Evolutionary conservation across 2,329 filamentous ascomycete species (phyloP).

Genomic region (Sporothrix pallida): DNA sequence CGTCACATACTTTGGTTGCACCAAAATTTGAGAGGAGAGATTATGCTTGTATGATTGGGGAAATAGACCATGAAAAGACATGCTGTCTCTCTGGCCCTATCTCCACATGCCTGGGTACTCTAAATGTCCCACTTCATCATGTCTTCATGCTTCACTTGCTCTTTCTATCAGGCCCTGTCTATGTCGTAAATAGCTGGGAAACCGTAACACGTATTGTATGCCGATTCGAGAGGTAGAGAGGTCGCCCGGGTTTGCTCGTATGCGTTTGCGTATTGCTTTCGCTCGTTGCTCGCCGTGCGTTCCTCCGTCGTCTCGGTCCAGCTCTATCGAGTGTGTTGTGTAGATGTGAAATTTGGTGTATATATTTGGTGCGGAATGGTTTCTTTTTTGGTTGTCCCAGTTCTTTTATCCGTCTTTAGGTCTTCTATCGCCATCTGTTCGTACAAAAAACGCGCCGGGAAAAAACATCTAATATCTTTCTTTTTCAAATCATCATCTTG

Average conservation of each 20-base stretch:
- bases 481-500: slow-evolving; percentile 19
- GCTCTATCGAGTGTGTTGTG: slow-evolving; percentile 20
- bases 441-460: slow-evolving; percentile 22
- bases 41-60: slow-evolving; percentile 25
- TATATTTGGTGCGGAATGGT: slow-evolving; percentile 28
- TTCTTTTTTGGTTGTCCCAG: neutral
- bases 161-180: slow-evolving; percentile 19
- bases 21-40: slow-evolving; percentile 13
- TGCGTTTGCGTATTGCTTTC: neutral
- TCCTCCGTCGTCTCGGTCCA: slow-evolving; percentile 10
- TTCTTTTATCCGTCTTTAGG: slow-evolving; percentile 12
- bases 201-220: neutral
- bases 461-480: neutral
- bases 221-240: slow-evolving; percentile 4
- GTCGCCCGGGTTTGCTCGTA: neutral
- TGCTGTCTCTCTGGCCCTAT: no score
- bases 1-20: neutral
- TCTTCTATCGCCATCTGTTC: slow-evolving; percentile 15
- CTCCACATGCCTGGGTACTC: no score
- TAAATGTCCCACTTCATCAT: neutral
- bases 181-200: neutral
- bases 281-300: neutral
- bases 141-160: neutral
- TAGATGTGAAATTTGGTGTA: neutral
- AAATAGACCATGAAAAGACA: neutral